These are phyloP conservation scores for Mortierella claussenii DNA, from an alignment of 192 early-diverging fungal species.

Conservation along the genomic window DNA sequence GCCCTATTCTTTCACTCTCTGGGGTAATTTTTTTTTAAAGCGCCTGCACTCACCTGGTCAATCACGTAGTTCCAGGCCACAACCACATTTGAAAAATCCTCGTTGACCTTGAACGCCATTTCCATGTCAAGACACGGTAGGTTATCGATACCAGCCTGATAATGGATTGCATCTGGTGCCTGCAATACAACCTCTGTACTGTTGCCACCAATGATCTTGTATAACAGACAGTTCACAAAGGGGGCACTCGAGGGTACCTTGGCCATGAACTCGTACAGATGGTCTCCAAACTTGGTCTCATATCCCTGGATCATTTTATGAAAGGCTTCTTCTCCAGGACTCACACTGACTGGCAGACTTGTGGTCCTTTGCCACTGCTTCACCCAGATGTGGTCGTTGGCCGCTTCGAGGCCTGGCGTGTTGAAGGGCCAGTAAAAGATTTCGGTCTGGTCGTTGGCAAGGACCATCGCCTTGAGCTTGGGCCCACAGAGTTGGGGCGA, in stretches of 20 bases:
- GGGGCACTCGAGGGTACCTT: constrained; percentile 24
- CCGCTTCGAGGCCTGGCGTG: not conserved
- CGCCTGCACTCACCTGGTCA: constrained; percentile 1
- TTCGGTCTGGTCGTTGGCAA: constrained; percentile 35
- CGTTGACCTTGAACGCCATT: constrained; percentile 42
- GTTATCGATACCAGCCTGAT: constrained; percentile 30
- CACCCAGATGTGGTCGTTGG: constrained; percentile 50
- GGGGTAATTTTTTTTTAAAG: too few species aligned
- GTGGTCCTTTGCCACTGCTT: constrained; percentile 51
- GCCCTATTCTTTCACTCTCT: too few species aligned
- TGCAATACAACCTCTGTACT: constrained; percentile 1
- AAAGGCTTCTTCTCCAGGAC: not conserved
- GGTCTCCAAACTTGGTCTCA: constrained; percentile 13
- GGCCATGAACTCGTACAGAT: constrained; percentile 19
- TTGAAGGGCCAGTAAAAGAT: constrained; percentile 57
- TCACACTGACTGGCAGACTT: not conserved
- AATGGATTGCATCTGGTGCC: constrained; percentile 53
- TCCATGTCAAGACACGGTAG: constrained; percentile 28
- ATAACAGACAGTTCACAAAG: constrained; percentile 11
- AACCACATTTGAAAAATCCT: constrained; percentile 43
- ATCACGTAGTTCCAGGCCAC: constrained; percentile 15
- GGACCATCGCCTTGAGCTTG: constrained; percentile 29
- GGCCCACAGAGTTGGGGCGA: constrained; percentile 8
- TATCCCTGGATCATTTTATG: constrained; percentile 3
- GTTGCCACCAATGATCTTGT: constrained; percentile 1